Evolutionary conservation across 331 rosid genomes (phyloP).

Genomic region (Pyracantha coccinea): DNA sequence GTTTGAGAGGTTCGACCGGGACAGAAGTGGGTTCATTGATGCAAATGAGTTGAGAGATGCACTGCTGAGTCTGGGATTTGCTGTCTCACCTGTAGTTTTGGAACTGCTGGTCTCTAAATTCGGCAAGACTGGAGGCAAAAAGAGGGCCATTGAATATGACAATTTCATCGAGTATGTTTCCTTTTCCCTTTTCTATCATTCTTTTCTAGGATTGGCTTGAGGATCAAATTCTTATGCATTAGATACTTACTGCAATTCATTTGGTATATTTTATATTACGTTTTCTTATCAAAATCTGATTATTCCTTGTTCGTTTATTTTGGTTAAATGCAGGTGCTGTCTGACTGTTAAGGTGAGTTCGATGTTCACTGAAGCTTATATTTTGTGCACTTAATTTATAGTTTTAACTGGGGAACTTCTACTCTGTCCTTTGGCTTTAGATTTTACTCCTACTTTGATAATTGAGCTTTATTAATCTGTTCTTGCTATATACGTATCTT

Average conservation of each 20-base stretch:
- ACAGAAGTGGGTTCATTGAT: slow-evolving; percentile 84
- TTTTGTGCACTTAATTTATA: neutral
- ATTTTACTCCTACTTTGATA: neutral
- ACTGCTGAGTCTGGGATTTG: slow-evolving; percentile 67
- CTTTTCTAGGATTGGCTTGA: neutral
- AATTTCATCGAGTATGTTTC: slow-evolving; percentile 77
- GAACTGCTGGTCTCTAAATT: slow-evolving; percentile 87
- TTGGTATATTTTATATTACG: neutral
- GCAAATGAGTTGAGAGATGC: slow-evolving; percentile 74
- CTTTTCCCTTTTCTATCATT: neutral
- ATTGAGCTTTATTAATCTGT: neutral
- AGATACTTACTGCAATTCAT: neutral
- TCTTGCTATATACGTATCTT: neutral
- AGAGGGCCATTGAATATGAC: slow-evolving; percentile 84
- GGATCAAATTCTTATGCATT: neutral
- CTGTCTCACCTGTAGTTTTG: slow-evolving; percentile 70
- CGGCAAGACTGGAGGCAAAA: slow-evolving; percentile 80
- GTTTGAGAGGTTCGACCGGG: slow-evolving; percentile 83
- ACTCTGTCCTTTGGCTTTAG: neutral
- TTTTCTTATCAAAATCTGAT: slow-evolving; percentile 5
- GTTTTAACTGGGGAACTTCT: neutral
- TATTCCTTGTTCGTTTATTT: slow-evolving; percentile 3
- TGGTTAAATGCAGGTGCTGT: slow-evolving; percentile 70
- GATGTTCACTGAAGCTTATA: neutral
- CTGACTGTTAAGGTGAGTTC: slow-evolving; percentile 87